Percentiles rank a stretch among this genome's conserved stretches.
phyloP scores from a whole-genome alignment of 352 stramenopile genomes.

The Globisporangium acanthophoron region DNA sequence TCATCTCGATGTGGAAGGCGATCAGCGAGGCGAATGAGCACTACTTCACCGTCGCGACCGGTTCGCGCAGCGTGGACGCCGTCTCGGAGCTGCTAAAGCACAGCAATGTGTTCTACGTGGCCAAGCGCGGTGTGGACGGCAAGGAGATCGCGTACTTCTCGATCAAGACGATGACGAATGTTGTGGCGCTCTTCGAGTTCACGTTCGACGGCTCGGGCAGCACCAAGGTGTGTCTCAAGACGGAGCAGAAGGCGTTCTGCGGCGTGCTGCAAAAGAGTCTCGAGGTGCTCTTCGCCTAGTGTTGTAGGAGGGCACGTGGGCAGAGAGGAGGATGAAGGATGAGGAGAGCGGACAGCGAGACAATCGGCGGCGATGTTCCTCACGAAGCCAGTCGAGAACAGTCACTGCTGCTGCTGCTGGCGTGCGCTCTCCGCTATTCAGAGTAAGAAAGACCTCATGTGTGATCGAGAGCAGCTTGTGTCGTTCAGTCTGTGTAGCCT shows the following conservation, averaged over 20 bases:
- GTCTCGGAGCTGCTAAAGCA: conserved; percentile 84
- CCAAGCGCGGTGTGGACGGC: conserved; percentile 89
- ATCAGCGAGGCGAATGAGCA: conserved; percentile 95
- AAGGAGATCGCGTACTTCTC: conserved; percentile 96
- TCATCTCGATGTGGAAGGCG: conserved; percentile 95
- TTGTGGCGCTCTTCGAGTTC: conserved; percentile 92
- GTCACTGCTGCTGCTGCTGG: background rate
- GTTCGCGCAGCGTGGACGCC: conserved; percentile 66
- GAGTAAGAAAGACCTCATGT: background rate
- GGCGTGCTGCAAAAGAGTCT: conserved; percentile 85
- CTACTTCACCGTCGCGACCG: conserved; percentile 86
- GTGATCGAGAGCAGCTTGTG: background rate
- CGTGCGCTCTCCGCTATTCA: background rate
- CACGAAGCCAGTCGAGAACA: no score
- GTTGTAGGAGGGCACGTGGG: background rate
- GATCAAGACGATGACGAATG: conserved; percentile 91
- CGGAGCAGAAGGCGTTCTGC: conserved; percentile 89
- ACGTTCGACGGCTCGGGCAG: conserved; percentile 92
- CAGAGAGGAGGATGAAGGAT: background rate
- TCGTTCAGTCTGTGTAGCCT: no score
- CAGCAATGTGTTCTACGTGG: conserved; percentile 93
- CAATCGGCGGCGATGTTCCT: no score
- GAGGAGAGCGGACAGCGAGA: background rate
- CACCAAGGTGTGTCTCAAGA: conserved; percentile 94
- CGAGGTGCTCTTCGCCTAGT: conserved; percentile 59